Evolutionary conservation across 2,329 filamentous ascomycete genomes (phyloP).

Genomic region (Apiospora kogelbergensis): DNA sequence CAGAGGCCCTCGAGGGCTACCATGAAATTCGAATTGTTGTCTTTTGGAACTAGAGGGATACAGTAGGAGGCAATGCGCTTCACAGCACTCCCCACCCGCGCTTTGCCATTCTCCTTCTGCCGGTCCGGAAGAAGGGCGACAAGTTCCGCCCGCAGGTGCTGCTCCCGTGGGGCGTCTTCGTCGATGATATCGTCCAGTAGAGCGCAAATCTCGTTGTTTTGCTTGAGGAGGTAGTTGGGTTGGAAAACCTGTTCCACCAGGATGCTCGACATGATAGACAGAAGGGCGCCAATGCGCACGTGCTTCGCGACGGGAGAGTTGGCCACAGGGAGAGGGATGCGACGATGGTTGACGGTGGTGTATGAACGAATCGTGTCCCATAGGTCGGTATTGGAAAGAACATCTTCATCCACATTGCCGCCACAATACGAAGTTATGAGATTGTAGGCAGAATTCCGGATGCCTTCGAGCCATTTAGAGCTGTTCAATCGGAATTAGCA

Average conservation of each 20-base stretch:
- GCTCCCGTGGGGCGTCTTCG: neutral
- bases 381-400: neutral
- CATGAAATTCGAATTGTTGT: neutral
- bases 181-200: neutral
- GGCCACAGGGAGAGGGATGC: slow-evolving; percentile 1
- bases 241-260: slow-evolving; percentile 1
- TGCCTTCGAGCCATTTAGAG: neutral
- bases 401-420: neutral
- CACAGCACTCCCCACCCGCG: too few relatives aligned
- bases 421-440: neutral
- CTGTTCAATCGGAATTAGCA: neutral
- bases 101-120: too few relatives aligned
- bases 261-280: neutral
- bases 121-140: too few relatives aligned
- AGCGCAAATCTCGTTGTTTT: slow-evolving; percentile 2
- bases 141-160: too few relatives aligned
- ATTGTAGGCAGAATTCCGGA: neutral
- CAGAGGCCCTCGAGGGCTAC: neutral
- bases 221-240: slow-evolving; percentile 8
- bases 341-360: neutral
- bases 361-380: too few relatives aligned
- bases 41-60: neutral
- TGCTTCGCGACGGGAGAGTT: neutral
- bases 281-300: neutral
- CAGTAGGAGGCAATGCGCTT: too few relatives aligned